Evolutionary conservation across 805 yeast genomes (phyloP).

Genomic region (Suhomyces faveliae): DNA sequence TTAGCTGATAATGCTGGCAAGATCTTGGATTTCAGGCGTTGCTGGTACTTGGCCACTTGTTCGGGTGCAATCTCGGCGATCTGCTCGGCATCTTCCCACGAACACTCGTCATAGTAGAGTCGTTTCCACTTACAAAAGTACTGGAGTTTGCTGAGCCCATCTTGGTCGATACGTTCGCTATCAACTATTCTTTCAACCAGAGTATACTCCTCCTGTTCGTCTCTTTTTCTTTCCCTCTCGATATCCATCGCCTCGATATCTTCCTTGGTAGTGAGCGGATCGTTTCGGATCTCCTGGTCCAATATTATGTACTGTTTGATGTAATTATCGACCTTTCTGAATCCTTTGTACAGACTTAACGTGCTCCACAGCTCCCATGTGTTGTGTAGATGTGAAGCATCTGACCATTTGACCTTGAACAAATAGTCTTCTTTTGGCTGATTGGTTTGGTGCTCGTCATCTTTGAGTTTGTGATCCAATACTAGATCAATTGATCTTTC

Average conservation of each 20-base stretch:
- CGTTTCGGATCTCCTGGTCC: slow-evolving; percentile 75
- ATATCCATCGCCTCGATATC: slow-evolving; percentile 92
- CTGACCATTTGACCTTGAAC: slow-evolving; percentile 79
- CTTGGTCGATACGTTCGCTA: slow-evolving; percentile 70
- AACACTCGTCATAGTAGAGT: slow-evolving; percentile 88
- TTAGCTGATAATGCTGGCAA: slow-evolving; percentile 77
- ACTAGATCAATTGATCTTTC: slow-evolving; percentile 39
- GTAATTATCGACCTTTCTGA: slow-evolving; percentile 85
- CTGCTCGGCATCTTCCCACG: slow-evolving; percentile 92
- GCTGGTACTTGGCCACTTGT: slow-evolving; percentile 80
- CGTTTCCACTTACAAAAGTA: slow-evolving; percentile 94
- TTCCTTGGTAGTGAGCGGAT: slow-evolving; percentile 81
- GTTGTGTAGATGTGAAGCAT: slow-evolving; percentile 86
- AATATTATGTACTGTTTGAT: slow-evolving; percentile 70
- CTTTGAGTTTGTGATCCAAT: slow-evolving; percentile 39
- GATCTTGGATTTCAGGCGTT: slow-evolving; percentile 77
- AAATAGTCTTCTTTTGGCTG: slow-evolving; percentile 61
- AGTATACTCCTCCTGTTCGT: slow-evolving; percentile 79
- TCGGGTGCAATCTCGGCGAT: slow-evolving; percentile 83
- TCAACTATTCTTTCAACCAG: slow-evolving; percentile 88
- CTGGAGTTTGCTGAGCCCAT: slow-evolving; percentile 65
- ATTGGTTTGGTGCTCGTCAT: slow-evolving; percentile 40
- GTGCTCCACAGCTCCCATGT: slow-evolving; percentile 80
- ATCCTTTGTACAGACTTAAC: slow-evolving; percentile 61
- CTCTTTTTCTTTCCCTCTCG: slow-evolving; percentile 81